These are phyloP conservation scores for Trichoderma sp. DNA, from an alignment of 2,329 filamentous ascomycete genomes.

Conservation along the genomic window DNA sequence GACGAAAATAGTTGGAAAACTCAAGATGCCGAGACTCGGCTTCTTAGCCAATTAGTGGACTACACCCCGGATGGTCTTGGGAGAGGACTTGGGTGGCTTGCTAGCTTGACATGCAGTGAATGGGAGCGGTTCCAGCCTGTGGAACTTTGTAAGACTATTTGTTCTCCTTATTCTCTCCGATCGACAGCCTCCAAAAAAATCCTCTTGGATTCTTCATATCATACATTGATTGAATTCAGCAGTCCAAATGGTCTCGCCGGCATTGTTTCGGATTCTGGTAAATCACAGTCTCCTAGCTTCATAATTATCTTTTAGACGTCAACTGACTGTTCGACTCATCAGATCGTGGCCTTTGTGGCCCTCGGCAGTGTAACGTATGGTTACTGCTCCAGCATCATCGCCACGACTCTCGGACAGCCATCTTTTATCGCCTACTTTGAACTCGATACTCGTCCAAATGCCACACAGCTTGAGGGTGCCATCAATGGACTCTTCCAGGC, in stretches of 20 bases:
- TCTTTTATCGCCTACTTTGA: background rate
- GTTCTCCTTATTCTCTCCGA: background rate
- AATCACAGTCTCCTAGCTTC: background rate
- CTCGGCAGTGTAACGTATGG: constrained; percentile 1
- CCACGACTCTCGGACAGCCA: background rate
- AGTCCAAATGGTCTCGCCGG: background rate
- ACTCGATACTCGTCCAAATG: background rate
- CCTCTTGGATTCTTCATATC: background rate
- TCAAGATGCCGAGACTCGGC: background rate
- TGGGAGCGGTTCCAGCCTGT: background rate
- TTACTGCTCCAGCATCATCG: constrained; percentile 8
- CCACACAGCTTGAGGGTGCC: background rate
- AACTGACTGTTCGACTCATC: background rate
- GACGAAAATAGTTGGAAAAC: background rate
- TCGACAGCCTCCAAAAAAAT: background rate
- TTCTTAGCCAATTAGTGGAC: background rate
- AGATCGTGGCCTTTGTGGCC: constrained; percentile 2
- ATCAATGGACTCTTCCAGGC: constrained; percentile 6
- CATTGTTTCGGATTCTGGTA: background rate
- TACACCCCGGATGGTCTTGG: background rate
- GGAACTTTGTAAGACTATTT: background rate
- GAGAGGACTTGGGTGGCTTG: background rate
- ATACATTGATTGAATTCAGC: background rate
- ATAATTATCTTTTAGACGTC: background rate
- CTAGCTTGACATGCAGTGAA: background rate